Percentiles rank a stretch among this genome's conserved stretches.
Evolutionary conservation across 352 stramenopile genomes (phyloP).

Genomic region (Pilasporangium apinafurcum): DNA sequence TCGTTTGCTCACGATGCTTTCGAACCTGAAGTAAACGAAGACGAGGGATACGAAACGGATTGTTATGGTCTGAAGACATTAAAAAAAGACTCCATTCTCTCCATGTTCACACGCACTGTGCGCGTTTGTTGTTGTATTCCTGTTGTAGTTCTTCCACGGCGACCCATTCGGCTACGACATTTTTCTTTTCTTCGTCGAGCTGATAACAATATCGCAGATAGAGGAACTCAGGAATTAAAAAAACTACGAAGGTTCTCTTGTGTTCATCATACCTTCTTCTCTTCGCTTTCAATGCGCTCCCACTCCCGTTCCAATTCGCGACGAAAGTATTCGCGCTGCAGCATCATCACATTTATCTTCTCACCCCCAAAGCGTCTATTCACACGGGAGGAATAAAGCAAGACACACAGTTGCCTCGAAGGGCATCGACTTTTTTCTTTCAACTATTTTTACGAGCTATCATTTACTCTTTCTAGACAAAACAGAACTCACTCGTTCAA

Average conservation of each 20-base stretch:
- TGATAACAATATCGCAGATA: conserved; percentile 7
- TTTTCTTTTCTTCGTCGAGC: conserved; percentile 72
- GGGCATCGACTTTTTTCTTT: too few species aligned
- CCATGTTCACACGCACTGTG: conserved; percentile 51
- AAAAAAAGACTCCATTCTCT: background rate
- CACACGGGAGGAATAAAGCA: too few species aligned
- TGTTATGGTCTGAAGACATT: background rate
- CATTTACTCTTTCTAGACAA: too few species aligned
- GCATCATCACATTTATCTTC: conserved; percentile 13
- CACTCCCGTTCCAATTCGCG: conserved; percentile 61
- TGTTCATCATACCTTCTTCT: conserved; percentile 40
- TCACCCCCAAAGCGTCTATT: background rate
- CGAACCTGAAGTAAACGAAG: conserved; percentile 30
- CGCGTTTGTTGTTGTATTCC: conserved; percentile 52
- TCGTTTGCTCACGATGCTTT: conserved; percentile 38
- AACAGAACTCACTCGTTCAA: too few species aligned
- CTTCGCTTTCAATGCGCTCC: conserved; percentile 40
- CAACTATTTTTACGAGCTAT: too few species aligned
- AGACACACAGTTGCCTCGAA: too few species aligned
- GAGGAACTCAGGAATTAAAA: background rate
- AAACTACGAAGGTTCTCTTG: background rate
- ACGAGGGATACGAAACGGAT: background rate
- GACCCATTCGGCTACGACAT: conserved; percentile 67
- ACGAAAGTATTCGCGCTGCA: conserved; percentile 44
- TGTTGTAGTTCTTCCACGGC: conserved; percentile 55